phyloP scores from a whole-genome alignment of 768 basidiomycete species.

The Podaxis sp. region DNA sequence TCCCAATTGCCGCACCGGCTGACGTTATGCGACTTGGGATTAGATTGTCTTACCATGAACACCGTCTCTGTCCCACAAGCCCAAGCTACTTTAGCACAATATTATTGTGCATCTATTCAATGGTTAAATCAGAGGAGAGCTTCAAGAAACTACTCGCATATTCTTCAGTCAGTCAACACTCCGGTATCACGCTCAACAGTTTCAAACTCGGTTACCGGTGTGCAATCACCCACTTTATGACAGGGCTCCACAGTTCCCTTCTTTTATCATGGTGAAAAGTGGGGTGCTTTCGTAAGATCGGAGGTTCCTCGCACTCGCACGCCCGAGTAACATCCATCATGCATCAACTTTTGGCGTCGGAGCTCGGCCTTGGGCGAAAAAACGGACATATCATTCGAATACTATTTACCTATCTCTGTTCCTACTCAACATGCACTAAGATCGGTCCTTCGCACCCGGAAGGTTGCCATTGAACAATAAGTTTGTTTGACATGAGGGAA shows the following conservation, averaged over 20 bases:
- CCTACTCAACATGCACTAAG: no score
- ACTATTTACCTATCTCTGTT: no score
- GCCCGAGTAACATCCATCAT: not conserved
- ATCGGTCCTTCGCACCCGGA: not conserved
- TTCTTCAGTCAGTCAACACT: not conserved
- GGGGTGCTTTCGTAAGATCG: not conserved
- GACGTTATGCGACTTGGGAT: not conserved
- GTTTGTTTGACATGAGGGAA: not conserved
- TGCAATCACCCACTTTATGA: not conserved
- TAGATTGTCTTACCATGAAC: not conserved
- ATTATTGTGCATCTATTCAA: not conserved
- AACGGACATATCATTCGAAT: no score
- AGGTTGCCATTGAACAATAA: no score
- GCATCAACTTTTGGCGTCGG: not conserved
- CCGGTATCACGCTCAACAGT: not conserved
- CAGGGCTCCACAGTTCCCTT: not conserved
- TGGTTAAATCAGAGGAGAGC: not conserved
- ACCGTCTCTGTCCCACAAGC: not conserved
- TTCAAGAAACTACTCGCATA: not conserved
- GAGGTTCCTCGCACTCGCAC: not conserved
- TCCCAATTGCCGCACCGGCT: not conserved
- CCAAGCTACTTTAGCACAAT: not conserved
- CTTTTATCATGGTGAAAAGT: not conserved
- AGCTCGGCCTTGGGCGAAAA: not conserved
- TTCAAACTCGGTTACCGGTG: not conserved